phyloP scores from a whole-genome alignment of 2,329 filamentous ascomycete genomes.

The Cercospora zeae-maydis region DNA sequence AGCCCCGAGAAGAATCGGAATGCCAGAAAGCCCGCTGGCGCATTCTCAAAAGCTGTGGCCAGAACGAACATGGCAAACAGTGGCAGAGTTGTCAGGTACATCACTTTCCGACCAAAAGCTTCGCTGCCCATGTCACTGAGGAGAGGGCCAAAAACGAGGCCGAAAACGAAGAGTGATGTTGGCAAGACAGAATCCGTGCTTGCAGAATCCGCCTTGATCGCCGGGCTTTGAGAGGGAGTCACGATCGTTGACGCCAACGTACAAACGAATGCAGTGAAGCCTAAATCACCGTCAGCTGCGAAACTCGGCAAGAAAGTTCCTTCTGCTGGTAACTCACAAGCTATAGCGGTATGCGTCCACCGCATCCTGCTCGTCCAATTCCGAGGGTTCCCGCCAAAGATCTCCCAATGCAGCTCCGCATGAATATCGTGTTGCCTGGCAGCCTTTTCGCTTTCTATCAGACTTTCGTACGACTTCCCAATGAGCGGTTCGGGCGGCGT shows the following conservation, averaged over 20 bases:
- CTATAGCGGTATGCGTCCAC: slow-evolving; percentile 34
- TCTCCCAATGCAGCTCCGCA: slow-evolving; percentile 18
- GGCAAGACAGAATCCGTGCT: slow-evolving; percentile 54
- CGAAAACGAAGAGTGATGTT: slow-evolving; percentile 56
- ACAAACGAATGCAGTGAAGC: slow-evolving; percentile 12
- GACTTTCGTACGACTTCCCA: background rate
- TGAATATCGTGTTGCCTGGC: slow-evolving; percentile 9
- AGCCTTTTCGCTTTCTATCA: background rate
- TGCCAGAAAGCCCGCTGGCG: slow-evolving; percentile 65
- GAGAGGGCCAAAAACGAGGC: slow-evolving; percentile 62
- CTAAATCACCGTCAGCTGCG: background rate
- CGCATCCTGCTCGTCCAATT: slow-evolving; percentile 38
- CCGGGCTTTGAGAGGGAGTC: slow-evolving; percentile 13
- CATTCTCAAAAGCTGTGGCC: slow-evolving; percentile 50
- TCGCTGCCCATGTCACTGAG: slow-evolving; percentile 68
- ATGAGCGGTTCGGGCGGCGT: background rate
- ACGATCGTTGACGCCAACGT: slow-evolving; percentile 21
- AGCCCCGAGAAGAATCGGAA: slow-evolving; percentile 53
- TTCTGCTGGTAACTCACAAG: slow-evolving; percentile 36
- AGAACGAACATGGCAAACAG: slow-evolving; percentile 56
- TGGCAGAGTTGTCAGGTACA: slow-evolving; percentile 65
- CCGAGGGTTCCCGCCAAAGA: slow-evolving; percentile 34
- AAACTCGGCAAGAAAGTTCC: slow-evolving; percentile 29
- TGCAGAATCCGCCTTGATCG: slow-evolving; percentile 49
- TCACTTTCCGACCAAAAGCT: slow-evolving; percentile 63